Conservation (phyloP, 441 rosid species). For the Erodium trifolium region DNA sequence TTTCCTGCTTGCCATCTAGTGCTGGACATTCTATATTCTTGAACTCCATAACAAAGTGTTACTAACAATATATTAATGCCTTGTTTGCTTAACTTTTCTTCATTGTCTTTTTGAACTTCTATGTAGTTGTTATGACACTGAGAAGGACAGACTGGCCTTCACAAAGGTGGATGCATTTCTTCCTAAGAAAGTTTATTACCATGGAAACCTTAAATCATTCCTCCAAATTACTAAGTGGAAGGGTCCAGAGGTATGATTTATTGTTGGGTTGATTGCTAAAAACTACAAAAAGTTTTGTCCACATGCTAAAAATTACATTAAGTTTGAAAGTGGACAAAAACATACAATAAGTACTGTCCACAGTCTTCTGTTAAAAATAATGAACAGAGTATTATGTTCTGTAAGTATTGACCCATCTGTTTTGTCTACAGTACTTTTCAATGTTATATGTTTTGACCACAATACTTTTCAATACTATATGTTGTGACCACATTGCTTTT, state of each 20-base stretch:
- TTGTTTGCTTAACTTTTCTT: constrained; percentile 12
- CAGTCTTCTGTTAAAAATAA: no score
- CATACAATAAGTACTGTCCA: no score
- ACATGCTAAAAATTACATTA: no score
- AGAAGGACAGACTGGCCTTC: constrained; percentile 80
- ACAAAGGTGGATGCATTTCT: constrained; percentile 75
- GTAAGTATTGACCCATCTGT: no score
- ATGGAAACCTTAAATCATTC: constrained; percentile 82
- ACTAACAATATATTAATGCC: neutral
- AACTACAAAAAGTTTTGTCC: no score
- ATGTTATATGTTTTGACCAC: no score
- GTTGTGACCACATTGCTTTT: no score
- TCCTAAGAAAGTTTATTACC: constrained; percentile 72
- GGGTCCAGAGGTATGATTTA: constrained; percentile 73
- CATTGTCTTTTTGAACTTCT: constrained; percentile 18
- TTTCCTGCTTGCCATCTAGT: no score
- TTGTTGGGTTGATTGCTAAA: neutral
- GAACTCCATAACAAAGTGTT: neutral
- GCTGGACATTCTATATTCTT: neutral
- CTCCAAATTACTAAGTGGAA: constrained; percentile 90
- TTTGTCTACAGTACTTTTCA: no score
- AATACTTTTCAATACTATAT: no score
- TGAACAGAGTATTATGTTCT: no score
- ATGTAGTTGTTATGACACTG: constrained; percentile 77
- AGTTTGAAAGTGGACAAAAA: no score